phyloP scores from a whole-genome alignment of 1,139 yeast species.

The Sugiyamaella xylanicola region DNA sequence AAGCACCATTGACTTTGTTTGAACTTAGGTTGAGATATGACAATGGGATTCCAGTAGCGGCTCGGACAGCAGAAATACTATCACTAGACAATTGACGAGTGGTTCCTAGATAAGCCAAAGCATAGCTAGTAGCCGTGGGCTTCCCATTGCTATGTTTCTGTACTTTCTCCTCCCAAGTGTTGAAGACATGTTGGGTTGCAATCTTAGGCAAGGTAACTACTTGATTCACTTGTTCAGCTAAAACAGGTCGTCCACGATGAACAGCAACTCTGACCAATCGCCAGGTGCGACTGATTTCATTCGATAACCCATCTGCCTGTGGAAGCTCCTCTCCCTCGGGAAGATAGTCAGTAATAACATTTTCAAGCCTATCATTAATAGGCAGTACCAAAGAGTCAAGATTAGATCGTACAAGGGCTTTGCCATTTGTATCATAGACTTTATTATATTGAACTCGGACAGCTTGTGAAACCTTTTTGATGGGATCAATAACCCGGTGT shows the following conservation, averaged over 20 bases:
- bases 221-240: constrained; percentile 35
- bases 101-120: constrained; percentile 31
- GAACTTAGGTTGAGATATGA: background rate
- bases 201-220: constrained; percentile 32
- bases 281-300: constrained; percentile 41
- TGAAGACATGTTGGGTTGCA: constrained; percentile 34
- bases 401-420: constrained; percentile 59
- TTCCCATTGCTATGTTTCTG: constrained; percentile 29
- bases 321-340: constrained; percentile 52
- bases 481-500: constrained; percentile 39
- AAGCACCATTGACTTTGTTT: background rate
- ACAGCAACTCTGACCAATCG: constrained; percentile 39
- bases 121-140: constrained; percentile 18
- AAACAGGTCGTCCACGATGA: constrained; percentile 41
- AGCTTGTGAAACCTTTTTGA: constrained; percentile 37
- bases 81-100: constrained; percentile 31
- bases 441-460: constrained; percentile 40
- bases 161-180: constrained; percentile 38
- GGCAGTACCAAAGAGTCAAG: constrained; percentile 67
- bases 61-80: constrained; percentile 20
- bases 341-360: constrained; percentile 47
- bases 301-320: constrained; percentile 38
- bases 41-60: constrained; percentile 8
- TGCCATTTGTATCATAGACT: constrained; percentile 58
- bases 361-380: constrained; percentile 56